Evolutionary conservation across 176 grass and related monocot genomes (phyloP), one percentile per base, ranked within the genome.

Genomic region (Aegilops longissima): DNA sequence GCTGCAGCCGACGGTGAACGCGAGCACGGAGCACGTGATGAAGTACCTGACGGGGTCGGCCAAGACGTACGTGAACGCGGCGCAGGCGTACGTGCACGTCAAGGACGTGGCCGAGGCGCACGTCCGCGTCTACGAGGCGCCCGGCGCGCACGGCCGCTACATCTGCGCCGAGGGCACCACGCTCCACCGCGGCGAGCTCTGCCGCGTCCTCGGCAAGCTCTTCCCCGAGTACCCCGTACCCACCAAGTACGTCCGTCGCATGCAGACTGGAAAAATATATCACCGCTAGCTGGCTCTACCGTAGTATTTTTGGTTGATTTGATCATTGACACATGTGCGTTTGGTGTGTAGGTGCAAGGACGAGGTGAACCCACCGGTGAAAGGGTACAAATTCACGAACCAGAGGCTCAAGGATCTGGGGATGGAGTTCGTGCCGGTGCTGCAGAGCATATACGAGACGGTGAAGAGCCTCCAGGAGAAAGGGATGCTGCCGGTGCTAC

Each of bases 211-310:
- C 3, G n/a, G 71, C 9, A 93, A 98, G 83, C 83, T 98, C 25
- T 98, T 98, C 85, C 91, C 95, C 0, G 87, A 95, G 54, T 98
- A 95, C 80, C 91, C 89, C 14, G 77, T 98, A n/a, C 94, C 95
- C 12, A 90, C 76, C 33, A 97, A 72, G 92, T 94, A 83, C 6
- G 27, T 23, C 23, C 21, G 27, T 23, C 23, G 9, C n/a, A 56
- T 63, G 61, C n/a, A 25, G 23, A 25, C 4, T 27, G n/a, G 2
- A 25, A 63, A 9, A 10, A 52, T 21, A 20, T 18, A 18, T 12
- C 10, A 45, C 44, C 44, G 44, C 44, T 40, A 9, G 45, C 45
- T 54, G 16, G 51, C 6, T 54, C 51, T 54, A 54, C 51, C 5
- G 16, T 6, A 18, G 36, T 54, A 59, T 59, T 59, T 58, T 59